phyloP scores from a whole-genome alignment of 768 basidiomycete species.

The Mycena chlorophos region DNA sequence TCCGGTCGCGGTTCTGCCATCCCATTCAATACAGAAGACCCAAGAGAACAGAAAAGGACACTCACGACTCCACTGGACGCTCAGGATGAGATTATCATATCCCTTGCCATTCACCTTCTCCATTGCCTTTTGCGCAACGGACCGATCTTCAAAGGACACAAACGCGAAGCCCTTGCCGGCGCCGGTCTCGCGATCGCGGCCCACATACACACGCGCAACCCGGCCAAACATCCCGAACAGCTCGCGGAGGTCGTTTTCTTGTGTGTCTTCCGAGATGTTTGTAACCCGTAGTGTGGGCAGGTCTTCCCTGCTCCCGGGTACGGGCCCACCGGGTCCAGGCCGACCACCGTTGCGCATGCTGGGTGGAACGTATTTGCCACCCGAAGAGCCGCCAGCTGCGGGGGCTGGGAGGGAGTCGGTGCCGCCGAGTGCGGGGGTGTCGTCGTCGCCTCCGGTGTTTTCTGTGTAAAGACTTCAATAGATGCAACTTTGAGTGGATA shows the following conservation, averaged over 20 bases:
- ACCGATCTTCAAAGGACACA: constrained; percentile 87
- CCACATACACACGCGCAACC: constrained; percentile 89
- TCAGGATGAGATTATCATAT: constrained; percentile 87
- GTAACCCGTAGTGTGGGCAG: constrained; percentile 96
- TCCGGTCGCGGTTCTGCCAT: constrained; percentile 46
- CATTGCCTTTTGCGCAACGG: constrained; percentile 82
- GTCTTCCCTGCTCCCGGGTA: constrained; percentile 68
- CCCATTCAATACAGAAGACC: constrained; percentile 1
- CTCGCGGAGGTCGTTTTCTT: constrained; percentile 91
- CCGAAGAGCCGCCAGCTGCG: constrained; percentile 39
- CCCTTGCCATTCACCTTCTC: constrained; percentile 90
- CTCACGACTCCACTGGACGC: constrained; percentile 65
- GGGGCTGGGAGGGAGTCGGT: constrained; percentile 40
- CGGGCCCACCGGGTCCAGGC: not conserved
- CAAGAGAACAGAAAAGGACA: constrained; percentile 12
- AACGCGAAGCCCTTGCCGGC: constrained; percentile 97
- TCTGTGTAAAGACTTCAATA: constrained; percentile 23
- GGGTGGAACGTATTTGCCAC: constrained; percentile 92
- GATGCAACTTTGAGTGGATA: too few species aligned
- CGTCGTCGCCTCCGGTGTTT: constrained; percentile 38
- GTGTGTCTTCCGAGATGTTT: constrained; percentile 93
- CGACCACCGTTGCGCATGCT: constrained; percentile 67
- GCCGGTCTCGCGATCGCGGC: constrained; percentile 91
- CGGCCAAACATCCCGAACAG: constrained; percentile 86
- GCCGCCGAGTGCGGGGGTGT: constrained; percentile 31